Percentiles rank a stretch among this genome's conserved stretches.
phyloP scores from a whole-genome alignment of 2,329 filamentous ascomycete genomes.

The Fusarium bactridioides region DNA sequence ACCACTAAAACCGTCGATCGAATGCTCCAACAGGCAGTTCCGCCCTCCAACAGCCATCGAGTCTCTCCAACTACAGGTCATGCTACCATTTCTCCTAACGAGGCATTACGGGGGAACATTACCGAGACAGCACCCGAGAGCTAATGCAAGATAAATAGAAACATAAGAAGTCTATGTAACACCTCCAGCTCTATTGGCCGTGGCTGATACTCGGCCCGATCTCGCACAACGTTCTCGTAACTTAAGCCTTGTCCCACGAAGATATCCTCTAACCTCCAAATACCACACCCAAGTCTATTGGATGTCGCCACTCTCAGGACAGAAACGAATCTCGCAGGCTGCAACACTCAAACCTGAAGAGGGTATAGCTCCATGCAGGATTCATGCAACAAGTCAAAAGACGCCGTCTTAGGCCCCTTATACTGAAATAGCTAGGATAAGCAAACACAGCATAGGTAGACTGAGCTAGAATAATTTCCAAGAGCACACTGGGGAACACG shows the following conservation, averaged over 20 bases:
- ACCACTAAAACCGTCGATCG: not conserved
- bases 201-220: constrained; percentile 2
- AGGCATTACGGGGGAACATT: too few species aligned
- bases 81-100: not conserved
- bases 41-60: not conserved
- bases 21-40: not conserved
- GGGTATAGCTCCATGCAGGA: too few species aligned
- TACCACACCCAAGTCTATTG: not conserved
- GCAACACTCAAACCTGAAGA: too few species aligned
- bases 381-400: not conserved
- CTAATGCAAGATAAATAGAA: not conserved
- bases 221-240: not conserved
- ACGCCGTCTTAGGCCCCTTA: too few species aligned
- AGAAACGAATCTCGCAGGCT: not conserved
- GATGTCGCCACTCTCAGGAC: not conserved
- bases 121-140: too few species aligned
- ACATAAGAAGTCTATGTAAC: not conserved
- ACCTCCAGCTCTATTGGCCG: too few species aligned
- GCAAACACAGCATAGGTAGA: not conserved
- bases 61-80: not conserved
- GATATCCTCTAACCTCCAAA: not conserved
- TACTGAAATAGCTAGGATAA: accelerated
- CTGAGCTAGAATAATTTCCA: too few species aligned
- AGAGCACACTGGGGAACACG: not conserved
- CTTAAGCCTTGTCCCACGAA: not conserved